Evolutionary conservation across 208 protist species (phyloP).

Genomic region (Acanthamoeba castellanii): DNA sequence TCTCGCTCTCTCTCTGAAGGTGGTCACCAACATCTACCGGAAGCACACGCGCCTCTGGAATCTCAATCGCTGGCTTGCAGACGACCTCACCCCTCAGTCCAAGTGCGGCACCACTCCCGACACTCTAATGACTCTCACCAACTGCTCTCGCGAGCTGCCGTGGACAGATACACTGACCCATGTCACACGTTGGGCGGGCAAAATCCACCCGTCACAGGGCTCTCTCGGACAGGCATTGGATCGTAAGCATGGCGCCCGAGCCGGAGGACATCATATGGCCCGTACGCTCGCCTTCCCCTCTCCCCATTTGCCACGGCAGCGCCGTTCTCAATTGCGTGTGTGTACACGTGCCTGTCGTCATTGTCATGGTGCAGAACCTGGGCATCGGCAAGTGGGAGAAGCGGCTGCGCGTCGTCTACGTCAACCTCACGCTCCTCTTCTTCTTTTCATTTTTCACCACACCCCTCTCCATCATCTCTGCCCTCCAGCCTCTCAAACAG

Average conservation of each 20-base stretch:
- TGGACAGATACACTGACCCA: too few species aligned
- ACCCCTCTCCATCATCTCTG: slow-evolving; percentile 64
- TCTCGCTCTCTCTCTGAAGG: neutral
- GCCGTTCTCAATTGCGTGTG: neutral
- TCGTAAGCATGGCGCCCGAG: slow-evolving; percentile 63
- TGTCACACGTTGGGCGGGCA: too few species aligned
- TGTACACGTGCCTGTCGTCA: neutral
- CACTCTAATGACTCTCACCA: neutral
- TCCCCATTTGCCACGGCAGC: neutral
- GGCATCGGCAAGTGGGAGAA: slow-evolving; percentile 73
- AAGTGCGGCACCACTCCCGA: neutral
- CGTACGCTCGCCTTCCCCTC: neutral
- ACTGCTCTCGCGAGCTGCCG: neutral
- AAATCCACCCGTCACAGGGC: neutral
- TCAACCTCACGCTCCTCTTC: slow-evolving; percentile 57
- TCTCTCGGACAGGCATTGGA: slow-evolving; percentile 3
- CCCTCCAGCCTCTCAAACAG: slow-evolving; percentile 46
- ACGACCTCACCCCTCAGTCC: neutral
- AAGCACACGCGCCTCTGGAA: slow-evolving; percentile 17
- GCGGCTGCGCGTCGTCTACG: slow-evolving; percentile 56
- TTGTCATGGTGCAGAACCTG: slow-evolving; percentile 39
- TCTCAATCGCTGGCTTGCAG: neutral
- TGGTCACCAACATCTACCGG: neutral
- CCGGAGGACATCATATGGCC: slow-evolving; percentile 72
- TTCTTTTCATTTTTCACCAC: slow-evolving; percentile 75